These are phyloP conservation scores for Zasmidium angulare DNA, from an alignment of 2,329 filamentous ascomycete genomes.

Conservation along the genomic window DNA sequence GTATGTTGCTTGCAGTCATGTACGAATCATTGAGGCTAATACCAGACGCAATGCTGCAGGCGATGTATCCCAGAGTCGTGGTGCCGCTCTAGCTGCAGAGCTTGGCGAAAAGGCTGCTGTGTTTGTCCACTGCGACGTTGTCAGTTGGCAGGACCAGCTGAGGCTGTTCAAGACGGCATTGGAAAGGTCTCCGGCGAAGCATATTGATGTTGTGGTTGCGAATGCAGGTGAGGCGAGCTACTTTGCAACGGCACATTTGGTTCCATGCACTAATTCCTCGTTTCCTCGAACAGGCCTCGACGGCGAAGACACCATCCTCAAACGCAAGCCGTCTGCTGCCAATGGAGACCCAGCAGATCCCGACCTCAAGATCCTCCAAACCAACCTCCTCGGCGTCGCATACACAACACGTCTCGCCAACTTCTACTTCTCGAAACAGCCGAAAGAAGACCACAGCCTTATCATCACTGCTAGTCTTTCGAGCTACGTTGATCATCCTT, in stretches of 20 bases:
- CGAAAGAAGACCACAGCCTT: constrained; percentile 41
- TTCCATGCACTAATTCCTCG: too few species aligned
- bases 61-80: neutral
- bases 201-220: neutral
- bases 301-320: constrained; percentile 24
- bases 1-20: too few species aligned
- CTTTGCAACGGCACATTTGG: too few species aligned
- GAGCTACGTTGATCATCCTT: constrained; percentile 47
- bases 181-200: neutral
- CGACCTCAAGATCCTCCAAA: constrained; percentile 17
- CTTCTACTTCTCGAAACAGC: constrained; percentile 31
- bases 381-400: constrained; percentile 11
- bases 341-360: constrained; percentile 22
- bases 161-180: neutral
- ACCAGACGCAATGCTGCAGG: neutral
- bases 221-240: constrained; percentile 4
- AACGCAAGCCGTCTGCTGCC: constrained; percentile 1
- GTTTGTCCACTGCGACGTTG: neutral
- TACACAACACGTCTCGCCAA: constrained; percentile 16
- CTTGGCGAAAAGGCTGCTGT: neutral
- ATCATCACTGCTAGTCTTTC: constrained; percentile 50
- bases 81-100: neutral
- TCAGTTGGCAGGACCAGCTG: neutral
- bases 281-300: constrained; percentile 18
- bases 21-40: too few species aligned